A percentile compares a stretch with the other conserved stretches of the same genome.
Evolutionary conservation across 148 eudicot species (phyloP).

Genomic region (Polygonum maritimum): DNA sequence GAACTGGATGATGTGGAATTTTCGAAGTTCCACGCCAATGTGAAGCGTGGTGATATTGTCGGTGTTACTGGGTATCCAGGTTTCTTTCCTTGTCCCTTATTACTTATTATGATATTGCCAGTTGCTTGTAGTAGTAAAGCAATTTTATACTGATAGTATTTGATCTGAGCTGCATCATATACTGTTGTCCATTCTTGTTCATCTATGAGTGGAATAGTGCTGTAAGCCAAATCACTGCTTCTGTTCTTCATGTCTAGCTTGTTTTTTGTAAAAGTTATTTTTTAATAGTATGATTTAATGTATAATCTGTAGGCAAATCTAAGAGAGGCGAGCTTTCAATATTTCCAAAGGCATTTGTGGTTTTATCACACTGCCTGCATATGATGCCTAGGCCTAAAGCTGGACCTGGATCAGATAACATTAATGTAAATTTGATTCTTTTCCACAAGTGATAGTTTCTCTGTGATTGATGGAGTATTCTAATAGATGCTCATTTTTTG

Average conservation of each 20-base stretch:
- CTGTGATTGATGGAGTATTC: neutral
- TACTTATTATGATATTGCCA: neutral
- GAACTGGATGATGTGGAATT: conserved; percentile 68
- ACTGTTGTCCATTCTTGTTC: neutral
- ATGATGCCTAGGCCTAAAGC: conserved; percentile 87
- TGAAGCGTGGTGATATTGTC: conserved; percentile 92
- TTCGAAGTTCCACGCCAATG: conserved; percentile 51
- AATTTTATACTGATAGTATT: neutral
- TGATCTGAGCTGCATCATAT: neutral
- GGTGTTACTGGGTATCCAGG: conserved; percentile 90
- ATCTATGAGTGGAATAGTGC: neutral
- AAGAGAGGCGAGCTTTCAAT: conserved; percentile 90
- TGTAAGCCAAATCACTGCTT: neutral
- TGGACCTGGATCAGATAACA: conserved; percentile 44
- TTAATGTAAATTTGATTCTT: conserved; percentile 26
- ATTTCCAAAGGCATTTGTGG: conserved; percentile 60
- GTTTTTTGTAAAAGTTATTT: neutral
- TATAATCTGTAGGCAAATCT: conserved; percentile 55
- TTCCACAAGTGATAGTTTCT: neutral
- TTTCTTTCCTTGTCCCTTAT: conserved; percentile 15
- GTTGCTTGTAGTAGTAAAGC: neutral
- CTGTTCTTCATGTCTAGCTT: neutral
- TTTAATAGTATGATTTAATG: neutral
- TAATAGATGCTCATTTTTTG: neutral
- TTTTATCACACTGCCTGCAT: conserved; percentile 84